A percentile compares a stretch with the other conserved stretches of the same genome.
phyloP scores from a whole-genome alignment of 768 basidiomycete genomes.

The Pulveroboletus ravenelii region DNA sequence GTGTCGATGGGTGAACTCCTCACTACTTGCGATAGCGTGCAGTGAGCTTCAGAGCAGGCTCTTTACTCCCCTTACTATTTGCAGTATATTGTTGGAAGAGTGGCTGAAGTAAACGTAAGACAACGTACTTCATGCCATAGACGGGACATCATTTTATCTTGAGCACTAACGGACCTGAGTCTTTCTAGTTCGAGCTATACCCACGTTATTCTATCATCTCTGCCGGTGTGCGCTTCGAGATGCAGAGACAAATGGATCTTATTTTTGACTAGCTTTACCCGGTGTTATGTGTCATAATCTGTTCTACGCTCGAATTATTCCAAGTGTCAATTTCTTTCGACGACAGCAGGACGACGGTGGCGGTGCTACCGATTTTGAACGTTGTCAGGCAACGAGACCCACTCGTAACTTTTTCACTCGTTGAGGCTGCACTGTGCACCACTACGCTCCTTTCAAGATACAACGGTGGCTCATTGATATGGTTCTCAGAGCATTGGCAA shows the following conservation, averaged over 20 bases:
- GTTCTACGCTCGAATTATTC: not conserved
- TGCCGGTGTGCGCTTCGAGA: conserved; percentile 3
- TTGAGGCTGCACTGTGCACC: conserved; percentile 11
- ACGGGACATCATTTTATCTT: conserved; percentile 14
- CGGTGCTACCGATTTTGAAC: not conserved
- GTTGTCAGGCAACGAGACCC: conserved; percentile 18
- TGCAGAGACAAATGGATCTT: conserved; percentile 3
- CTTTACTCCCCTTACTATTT: conserved; percentile 4
- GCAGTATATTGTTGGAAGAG: not conserved
- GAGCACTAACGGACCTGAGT: conserved; percentile 17
- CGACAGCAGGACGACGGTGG: not conserved
- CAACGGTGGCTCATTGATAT: conserved; percentile 8
- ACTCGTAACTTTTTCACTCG: not conserved
- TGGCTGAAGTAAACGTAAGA: conserved; percentile 15
- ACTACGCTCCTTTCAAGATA: conserved; percentile 19
- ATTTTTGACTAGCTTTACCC: conserved; percentile 7
- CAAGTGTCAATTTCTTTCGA: not conserved
- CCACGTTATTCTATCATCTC: conserved; percentile 20
- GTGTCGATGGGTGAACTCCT: conserved; percentile 21
- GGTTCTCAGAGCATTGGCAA: conserved; percentile 21
- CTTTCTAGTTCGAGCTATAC: conserved; percentile 22
- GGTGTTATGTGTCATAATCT: conserved; percentile 17
- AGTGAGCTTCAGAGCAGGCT: conserved; percentile 8
- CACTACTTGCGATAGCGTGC: conserved; percentile 3
- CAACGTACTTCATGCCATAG: conserved; percentile 14